phyloP scores from a whole-genome alignment of 768 basidiomycete genomes.

The Russula sp. region DNA sequence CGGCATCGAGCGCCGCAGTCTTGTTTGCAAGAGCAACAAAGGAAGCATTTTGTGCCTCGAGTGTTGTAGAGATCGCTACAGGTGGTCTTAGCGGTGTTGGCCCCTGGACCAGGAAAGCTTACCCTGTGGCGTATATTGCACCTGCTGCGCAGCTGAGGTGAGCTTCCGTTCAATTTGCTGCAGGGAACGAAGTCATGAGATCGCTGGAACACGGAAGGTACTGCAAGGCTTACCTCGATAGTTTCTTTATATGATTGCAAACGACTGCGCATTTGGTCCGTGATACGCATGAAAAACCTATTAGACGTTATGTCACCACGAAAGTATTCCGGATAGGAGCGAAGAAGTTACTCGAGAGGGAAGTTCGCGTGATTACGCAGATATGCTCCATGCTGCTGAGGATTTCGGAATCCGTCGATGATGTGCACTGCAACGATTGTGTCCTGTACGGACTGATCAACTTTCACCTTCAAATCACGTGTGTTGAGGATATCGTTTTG shows the following conservation, averaged over 20 bases:
- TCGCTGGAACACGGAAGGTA: background rate
- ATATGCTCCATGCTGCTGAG: slow-evolving; percentile 60
- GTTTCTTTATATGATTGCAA: slow-evolving; percentile 74
- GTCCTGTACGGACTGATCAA: slow-evolving; percentile 73
- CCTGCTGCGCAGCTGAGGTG: slow-evolving; percentile 54
- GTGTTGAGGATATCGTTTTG: slow-evolving; percentile 60
- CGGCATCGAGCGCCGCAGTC: slow-evolving; percentile 64
- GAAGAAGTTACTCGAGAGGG: slow-evolving; percentile 59
- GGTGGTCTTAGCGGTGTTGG: background rate
- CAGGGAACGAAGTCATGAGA: background rate
- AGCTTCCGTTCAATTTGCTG: slow-evolving; percentile 83
- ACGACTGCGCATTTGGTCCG: slow-evolving; percentile 63
- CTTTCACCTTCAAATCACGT: slow-evolving; percentile 64
- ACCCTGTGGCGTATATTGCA: slow-evolving; percentile 74
- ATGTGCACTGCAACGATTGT: slow-evolving; percentile 71
- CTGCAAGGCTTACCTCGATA: slow-evolving; percentile 44
- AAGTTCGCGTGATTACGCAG: slow-evolving; percentile 76
- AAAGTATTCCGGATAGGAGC: background rate
- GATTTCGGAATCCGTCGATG: slow-evolving; percentile 70
- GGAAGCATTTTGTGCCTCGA: slow-evolving; percentile 72
- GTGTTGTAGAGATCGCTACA: slow-evolving; percentile 62
- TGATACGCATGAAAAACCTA: slow-evolving; percentile 68
- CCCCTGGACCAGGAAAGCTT: slow-evolving; percentile 13
- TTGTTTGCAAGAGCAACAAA: slow-evolving; percentile 73
- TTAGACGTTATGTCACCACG: background rate